Percentiles rank a stretch among this genome's conserved stretches.
These are phyloP conservation scores for Colletotrichum sp. DNA, from an alignment of 2,329 filamentous ascomycete species.

Conservation along the genomic window DNA sequence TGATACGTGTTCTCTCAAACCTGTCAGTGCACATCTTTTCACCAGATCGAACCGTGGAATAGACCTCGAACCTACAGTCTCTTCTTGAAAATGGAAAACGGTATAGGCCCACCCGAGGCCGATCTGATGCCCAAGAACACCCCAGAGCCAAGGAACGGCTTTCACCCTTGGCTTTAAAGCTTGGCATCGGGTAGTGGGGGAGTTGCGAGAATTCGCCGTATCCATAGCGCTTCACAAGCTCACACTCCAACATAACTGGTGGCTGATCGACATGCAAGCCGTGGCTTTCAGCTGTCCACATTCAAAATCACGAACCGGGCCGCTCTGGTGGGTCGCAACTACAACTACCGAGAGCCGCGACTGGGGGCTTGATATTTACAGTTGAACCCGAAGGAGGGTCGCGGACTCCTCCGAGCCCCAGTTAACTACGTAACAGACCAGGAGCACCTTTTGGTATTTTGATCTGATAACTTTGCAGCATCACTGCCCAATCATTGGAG, in stretches of 20 bases:
- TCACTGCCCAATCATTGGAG: neutral
- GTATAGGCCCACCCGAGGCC: neutral
- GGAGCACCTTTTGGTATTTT: neutral
- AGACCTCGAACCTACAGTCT: no score
- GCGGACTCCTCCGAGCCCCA: neutral
- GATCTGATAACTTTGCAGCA: neutral
- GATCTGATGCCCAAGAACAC: neutral
- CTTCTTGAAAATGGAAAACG: no score
- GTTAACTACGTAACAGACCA: neutral
- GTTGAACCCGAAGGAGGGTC: neutral
- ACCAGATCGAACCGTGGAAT: no score
- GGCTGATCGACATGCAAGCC: neutral
- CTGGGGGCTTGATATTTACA: neutral
- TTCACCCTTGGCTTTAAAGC: neutral
- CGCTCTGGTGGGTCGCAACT: neutral
- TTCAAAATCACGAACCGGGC: neutral
- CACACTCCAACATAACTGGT: neutral
- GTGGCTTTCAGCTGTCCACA: neutral
- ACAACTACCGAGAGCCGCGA: neutral
- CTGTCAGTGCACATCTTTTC: no score
- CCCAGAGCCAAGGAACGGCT: neutral
- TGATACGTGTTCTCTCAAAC: no score
- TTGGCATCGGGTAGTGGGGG: neutral
- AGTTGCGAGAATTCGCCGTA: neutral
- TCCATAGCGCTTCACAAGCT: neutral